Evolutionary conservation across 257 asterid species (phyloP).

Genomic region (Solanum pinnatisectum): DNA sequence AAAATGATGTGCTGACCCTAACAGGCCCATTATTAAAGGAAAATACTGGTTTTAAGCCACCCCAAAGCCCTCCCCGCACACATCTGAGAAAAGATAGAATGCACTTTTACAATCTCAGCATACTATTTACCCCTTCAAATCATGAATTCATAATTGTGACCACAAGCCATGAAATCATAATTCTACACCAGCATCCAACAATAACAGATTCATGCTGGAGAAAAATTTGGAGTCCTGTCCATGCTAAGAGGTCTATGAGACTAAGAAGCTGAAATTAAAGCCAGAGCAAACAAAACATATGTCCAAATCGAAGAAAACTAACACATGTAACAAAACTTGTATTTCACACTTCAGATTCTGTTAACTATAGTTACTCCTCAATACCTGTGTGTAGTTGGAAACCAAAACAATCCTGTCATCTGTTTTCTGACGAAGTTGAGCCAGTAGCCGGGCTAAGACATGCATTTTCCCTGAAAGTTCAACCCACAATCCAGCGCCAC

Average conservation of each 20-base stretch:
- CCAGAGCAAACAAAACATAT: background rate
- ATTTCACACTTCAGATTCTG: background rate
- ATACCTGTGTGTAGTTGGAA: slow-evolving; percentile 96
- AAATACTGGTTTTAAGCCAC: background rate
- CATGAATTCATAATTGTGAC: background rate
- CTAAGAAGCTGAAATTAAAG: background rate
- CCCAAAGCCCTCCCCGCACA: background rate
- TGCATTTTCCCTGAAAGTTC: slow-evolving; percentile 99
- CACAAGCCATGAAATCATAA: background rate
- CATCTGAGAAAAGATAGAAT: background rate
- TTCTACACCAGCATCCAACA: background rate
- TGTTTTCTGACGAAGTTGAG: slow-evolving; percentile 79
- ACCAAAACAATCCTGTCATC: slow-evolving; percentile 94
- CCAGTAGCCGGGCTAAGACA: slow-evolving; percentile 85
- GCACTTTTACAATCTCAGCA: background rate
- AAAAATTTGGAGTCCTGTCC: background rate
- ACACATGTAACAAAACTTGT: background rate
- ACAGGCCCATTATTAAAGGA: background rate
- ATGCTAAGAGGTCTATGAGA: background rate
- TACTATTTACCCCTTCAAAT: background rate
- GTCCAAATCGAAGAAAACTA: background rate
- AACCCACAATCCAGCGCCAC: slow-evolving; percentile 96
- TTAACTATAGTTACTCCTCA: background rate
- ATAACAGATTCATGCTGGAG: background rate
- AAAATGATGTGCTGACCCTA: background rate